Conservation (phyloP, 1,284 basidiomycete genomes). For the Cutaneotrichosporon cyanovorans region DNA sequence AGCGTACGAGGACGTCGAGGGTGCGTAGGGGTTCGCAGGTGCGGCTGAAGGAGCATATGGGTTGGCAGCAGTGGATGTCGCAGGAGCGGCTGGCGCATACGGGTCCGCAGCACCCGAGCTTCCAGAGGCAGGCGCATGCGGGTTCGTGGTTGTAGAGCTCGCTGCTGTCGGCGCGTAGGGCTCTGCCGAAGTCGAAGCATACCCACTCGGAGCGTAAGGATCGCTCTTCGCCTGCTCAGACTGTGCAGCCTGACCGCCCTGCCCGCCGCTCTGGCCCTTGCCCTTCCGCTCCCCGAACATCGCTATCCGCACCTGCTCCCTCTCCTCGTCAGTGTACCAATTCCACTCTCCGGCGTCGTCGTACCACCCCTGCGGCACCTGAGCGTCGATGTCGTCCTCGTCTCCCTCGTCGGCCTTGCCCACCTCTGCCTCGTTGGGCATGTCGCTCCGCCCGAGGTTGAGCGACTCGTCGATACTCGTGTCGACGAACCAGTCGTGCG, state of each 20-base stretch:
- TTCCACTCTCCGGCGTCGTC: slow-evolving; percentile 35
- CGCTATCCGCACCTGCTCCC: slow-evolving; percentile 28
- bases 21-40: no score
- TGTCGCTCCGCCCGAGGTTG: slow-evolving; percentile 9
- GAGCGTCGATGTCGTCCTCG: slow-evolving; percentile 16
- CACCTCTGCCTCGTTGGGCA: not conserved
- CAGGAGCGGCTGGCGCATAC: not conserved
- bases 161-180: slow-evolving; percentile 4
- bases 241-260: not conserved
- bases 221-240: not conserved
- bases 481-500: slow-evolving; percentile 33
- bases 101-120: not conserved
- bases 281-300: slow-evolving; percentile 22
- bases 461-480: slow-evolving; percentile 31
- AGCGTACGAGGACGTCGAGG: no score
- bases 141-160: slow-evolving; percentile 4
- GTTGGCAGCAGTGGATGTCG: no score
- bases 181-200: not conserved
- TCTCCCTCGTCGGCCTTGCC: not conserved
- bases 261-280: not conserved
- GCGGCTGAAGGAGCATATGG: no score
- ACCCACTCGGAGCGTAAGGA: not conserved
- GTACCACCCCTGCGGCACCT: slow-evolving; percentile 42
- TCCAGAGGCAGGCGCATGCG: no score
- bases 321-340: slow-evolving; percentile 42